These are phyloP conservation scores for Boletus rubescentipes DNA, from an alignment of 768 basidiomycete genomes.

Conservation along the genomic window DNA sequence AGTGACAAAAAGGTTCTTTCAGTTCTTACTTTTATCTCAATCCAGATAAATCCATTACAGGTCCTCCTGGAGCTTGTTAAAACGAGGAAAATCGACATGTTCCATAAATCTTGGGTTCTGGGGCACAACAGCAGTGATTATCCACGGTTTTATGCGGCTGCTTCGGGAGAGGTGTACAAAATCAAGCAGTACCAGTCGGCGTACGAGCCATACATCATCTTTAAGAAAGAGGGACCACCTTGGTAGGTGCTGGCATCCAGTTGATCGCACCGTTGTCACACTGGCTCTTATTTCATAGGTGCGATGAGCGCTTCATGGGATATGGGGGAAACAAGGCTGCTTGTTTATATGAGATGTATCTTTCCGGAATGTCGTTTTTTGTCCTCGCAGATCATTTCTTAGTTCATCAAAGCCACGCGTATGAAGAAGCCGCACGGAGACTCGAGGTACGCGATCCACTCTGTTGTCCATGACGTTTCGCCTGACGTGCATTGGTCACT, in stretches of 20 bases:
- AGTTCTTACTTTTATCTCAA: neutral
- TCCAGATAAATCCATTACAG: conserved; percentile 28
- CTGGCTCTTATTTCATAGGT: conserved; percentile 48
- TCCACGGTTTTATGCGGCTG: conserved; percentile 57
- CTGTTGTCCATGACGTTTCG: neutral
- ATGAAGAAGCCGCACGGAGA: conserved; percentile 72
- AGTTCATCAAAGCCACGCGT: conserved; percentile 82
- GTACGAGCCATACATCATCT: conserved; percentile 88
- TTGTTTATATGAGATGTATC: conserved; percentile 87
- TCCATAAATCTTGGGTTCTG: conserved; percentile 73
- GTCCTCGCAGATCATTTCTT: conserved; percentile 87
- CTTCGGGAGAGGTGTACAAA: conserved; percentile 68
- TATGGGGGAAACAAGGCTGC: conserved; percentile 94
- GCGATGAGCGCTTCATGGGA: conserved; percentile 87
- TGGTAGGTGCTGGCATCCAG: conserved; percentile 47
- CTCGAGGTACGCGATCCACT: conserved; percentile 52
- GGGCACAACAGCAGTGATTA: conserved; percentile 87
- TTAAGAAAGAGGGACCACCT: conserved; percentile 71
- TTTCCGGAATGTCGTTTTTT: conserved; percentile 81
- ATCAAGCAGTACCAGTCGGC: conserved; percentile 76
- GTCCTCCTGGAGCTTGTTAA: conserved; percentile 59
- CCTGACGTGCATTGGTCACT: neutral
- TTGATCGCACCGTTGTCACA: neutral
- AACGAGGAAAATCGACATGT: conserved; percentile 61
- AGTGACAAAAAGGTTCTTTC: conserved; percentile 57